Base-by-base conservation (phyloP, 192 early-diverging fungal genomes). In the Backusella westeae region DNA sequence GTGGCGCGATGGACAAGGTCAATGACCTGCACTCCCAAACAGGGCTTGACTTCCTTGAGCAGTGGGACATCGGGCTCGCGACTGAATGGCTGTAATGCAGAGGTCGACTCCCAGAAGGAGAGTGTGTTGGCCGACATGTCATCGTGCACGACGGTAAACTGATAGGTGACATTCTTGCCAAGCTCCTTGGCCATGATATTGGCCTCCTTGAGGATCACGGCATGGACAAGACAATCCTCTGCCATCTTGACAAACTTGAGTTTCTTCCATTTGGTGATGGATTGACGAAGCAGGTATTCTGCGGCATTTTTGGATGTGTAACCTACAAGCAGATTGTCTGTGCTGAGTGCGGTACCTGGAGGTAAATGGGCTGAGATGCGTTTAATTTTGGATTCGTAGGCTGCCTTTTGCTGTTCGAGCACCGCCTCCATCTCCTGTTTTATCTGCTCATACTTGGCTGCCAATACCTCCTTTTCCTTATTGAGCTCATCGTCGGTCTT, bases 171-270 rank as follows among this genome's bases (percentile, higher is more conserved):
- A 34, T 92, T 84, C 52, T 93, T 94, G 6, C 83, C 86, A 19
- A 96, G 84, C 79, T 98, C 96, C 69, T 92, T 91, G 76, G 91
- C 86, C 41, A 95, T 94, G 9, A 97, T 87, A 72, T 97, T 98
- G 63, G 94, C 96, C 75, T 97, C 94, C 81, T 97, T 97, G 39
- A 98, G 80, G 5, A 91, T 73, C 5, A 89, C 84, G 0, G 90
- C 89, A 72, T 92, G 89, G n/a, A 84, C 85, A 44, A 93, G 73
- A 67, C 92, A 89, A 5, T 83, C 80, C 49, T 92, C 89, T 6
- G 89, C 89, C 70, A 93, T 88, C 15, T 83, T 78, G 6, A 92
- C 85, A 67, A 84, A 83, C 72, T 87, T 85, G 69, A 86, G 80
- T 9, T 77, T 73, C 77, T 80, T 86, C 88, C 88, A 89, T 39